phyloP scores from a whole-genome alignment of 2,329 filamentous ascomycete species.

The Fusarium oligoseptatum region DNA sequence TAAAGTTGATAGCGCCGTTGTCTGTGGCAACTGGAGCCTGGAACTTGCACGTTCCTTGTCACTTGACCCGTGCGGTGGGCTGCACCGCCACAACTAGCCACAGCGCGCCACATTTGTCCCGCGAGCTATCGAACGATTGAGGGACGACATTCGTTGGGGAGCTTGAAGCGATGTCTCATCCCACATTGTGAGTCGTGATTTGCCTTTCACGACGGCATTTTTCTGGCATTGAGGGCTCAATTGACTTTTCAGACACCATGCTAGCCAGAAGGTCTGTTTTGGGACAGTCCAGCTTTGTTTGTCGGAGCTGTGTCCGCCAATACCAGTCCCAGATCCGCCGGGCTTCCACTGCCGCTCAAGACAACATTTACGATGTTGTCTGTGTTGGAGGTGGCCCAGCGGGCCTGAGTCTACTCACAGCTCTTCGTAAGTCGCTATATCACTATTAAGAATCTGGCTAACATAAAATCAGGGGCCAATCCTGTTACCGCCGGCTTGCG shows the following conservation, averaged over 20 bases:
- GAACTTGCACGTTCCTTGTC: conserved; percentile 32
- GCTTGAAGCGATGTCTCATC: conserved; percentile 27
- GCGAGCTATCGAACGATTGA: conserved; percentile 42
- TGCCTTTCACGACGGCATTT: conserved; percentile 16
- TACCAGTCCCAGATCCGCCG: conserved; percentile 54
- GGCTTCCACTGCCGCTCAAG: conserved; percentile 59
- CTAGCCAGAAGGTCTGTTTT: conserved; percentile 45
- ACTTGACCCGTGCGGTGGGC: conserved; percentile 34
- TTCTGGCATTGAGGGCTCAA: conserved; percentile 3
- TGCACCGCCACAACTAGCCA: conserved; percentile 34
- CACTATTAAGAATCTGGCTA: background rate
- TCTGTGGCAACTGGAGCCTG: conserved; percentile 56
- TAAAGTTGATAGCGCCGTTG: conserved; percentile 48
- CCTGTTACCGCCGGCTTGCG: conserved; percentile 81
- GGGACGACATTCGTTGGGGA: conserved; percentile 27
- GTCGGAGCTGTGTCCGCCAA: conserved; percentile 61
- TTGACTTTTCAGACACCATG: conserved; percentile 39
- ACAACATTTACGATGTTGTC: conserved; percentile 92
- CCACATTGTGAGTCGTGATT: conserved; percentile 18
- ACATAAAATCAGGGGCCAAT: conserved; percentile 72
- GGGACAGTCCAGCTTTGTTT: conserved; percentile 55
- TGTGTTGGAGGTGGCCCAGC: conserved; percentile 92
- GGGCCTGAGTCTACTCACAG: conserved; percentile 84
- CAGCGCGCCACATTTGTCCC: conserved; percentile 25
- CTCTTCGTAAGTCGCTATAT: conserved; percentile 69